Evolutionary conservation across 192 early-diverging fungal genomes (phyloP).

Genomic region (Rhizophagus sp.): DNA sequence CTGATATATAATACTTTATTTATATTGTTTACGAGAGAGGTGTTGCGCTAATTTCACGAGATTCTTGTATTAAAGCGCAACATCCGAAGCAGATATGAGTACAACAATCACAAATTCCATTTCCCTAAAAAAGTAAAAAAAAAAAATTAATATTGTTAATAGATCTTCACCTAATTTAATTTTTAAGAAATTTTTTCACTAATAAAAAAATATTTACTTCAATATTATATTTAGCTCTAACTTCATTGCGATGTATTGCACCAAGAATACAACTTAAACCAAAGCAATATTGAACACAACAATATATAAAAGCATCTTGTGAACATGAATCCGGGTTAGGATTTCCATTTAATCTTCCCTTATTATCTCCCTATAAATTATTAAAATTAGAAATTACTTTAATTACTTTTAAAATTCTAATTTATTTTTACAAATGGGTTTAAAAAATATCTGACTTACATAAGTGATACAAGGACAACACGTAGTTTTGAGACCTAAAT

Average conservation of each 20-base stretch:
- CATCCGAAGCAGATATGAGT: neutral
- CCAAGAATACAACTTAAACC: neutral
- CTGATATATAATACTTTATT: too few relatives aligned
- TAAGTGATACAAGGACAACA: neutral
- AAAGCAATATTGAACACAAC: neutral
- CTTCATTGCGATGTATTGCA: neutral
- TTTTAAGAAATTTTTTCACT: too few relatives aligned
- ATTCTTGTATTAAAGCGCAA: slow-evolving; percentile 2
- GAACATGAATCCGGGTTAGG: neutral
- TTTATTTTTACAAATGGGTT: neutral
- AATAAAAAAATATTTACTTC: neutral
- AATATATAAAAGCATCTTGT: neutral
- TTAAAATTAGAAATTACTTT: neutral
- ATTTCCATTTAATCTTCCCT: neutral
- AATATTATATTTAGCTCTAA: neutral
- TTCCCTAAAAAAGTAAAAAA: neutral
- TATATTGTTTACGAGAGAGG: too few relatives aligned
- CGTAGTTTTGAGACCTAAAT: neutral
- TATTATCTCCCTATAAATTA: slow-evolving; percentile 4
- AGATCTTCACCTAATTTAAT: too few relatives aligned
- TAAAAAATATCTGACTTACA: neutral
- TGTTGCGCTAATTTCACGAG: neutral
- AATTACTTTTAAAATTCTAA: neutral
- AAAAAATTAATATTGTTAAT: too few relatives aligned
- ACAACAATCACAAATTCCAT: neutral